Conservation (phyloP, 305 asterid species). For the Fraxinus platypoda region DNA sequence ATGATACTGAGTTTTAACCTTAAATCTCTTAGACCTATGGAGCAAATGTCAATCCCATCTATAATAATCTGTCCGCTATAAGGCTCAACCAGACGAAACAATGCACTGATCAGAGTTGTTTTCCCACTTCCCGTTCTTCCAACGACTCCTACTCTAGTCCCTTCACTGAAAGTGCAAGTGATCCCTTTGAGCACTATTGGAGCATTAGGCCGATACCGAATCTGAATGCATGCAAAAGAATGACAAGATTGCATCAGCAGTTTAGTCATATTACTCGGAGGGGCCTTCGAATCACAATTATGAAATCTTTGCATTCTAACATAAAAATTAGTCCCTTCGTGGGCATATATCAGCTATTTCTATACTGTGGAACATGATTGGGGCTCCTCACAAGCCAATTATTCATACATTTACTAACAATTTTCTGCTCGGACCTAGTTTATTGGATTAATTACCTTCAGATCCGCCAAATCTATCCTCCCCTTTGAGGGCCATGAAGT, state of each 20-base stretch:
- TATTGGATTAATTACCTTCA: conserved; percentile 37
- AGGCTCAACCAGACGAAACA: conserved; percentile 84
- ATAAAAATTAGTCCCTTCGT: neutral
- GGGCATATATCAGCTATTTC: neutral
- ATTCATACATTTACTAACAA: too few species aligned
- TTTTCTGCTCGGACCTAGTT: neutral
- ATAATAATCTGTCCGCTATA: conserved; percentile 46
- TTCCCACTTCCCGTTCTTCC: conserved; percentile 91
- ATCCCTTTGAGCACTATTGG: conserved; percentile 69
- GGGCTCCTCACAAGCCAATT: too few species aligned
- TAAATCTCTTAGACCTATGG: conserved; percentile 68
- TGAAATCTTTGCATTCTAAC: neutral
- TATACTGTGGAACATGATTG: too few species aligned
- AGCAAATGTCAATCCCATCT: conserved; percentile 65
- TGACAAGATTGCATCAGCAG: neutral
- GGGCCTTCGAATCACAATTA: neutral
- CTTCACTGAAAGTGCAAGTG: conserved; percentile 67
- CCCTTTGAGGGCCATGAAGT: conserved; percentile 65
- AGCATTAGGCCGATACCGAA: conserved; percentile 68
- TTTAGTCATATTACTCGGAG: neutral
- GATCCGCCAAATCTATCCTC: conserved; percentile 52
- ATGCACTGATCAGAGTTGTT: conserved; percentile 66
- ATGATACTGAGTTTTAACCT: conserved; percentile 69
- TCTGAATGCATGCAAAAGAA: conserved; percentile 31
- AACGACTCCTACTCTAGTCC: conserved; percentile 66